phyloP scores from a whole-genome alignment of 2,329 filamentous ascomycete species.

The Ophioceras dolichostomum region DNA sequence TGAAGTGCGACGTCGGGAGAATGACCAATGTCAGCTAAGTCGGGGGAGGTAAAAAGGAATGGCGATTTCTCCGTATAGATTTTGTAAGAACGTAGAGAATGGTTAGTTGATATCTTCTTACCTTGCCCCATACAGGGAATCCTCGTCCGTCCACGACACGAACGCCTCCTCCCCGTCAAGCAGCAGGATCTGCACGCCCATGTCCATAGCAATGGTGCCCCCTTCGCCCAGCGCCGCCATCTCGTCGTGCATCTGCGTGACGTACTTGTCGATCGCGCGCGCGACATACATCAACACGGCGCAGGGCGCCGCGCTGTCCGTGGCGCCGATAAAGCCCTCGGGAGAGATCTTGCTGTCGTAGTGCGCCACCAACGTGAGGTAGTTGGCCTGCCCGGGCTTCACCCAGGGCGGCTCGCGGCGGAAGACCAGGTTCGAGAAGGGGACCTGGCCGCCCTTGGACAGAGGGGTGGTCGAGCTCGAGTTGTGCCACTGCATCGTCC shows the following conservation, averaged over 20 bases:
- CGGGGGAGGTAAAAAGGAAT: too few relatives aligned
- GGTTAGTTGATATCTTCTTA: slow-evolving; percentile 23
- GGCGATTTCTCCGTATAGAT: too few relatives aligned
- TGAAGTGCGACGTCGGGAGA: too few relatives aligned
- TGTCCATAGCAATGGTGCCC: slow-evolving; percentile 47
- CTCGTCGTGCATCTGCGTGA: slow-evolving; percentile 62
- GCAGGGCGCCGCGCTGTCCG: slow-evolving; percentile 72
- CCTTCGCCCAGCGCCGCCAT: slow-evolving; percentile 47
- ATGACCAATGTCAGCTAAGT: too few relatives aligned
- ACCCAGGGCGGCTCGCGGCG: slow-evolving; percentile 70
- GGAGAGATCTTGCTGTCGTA: slow-evolving; percentile 69
- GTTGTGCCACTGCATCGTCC: slow-evolving; percentile 64
- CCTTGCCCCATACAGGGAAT: slow-evolving; percentile 69
- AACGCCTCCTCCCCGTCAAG: slow-evolving; percentile 81
- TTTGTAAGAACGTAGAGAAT: too few relatives aligned
- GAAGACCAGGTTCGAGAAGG: slow-evolving; percentile 68
- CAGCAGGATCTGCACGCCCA: slow-evolving; percentile 68
- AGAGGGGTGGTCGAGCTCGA: slow-evolving; percentile 58
- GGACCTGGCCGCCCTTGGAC: slow-evolving; percentile 48
- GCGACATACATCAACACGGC: slow-evolving; percentile 75
- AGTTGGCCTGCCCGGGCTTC: slow-evolving; percentile 53
- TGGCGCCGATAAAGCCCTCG: slow-evolving; percentile 70
- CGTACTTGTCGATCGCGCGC: slow-evolving; percentile 54
- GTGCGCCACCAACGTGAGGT: slow-evolving; percentile 70
- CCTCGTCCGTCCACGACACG: slow-evolving; percentile 53